Evolutionary conservation across 257 asterid species (phyloP).

Genomic region (Przewalskia tangutica): DNA sequence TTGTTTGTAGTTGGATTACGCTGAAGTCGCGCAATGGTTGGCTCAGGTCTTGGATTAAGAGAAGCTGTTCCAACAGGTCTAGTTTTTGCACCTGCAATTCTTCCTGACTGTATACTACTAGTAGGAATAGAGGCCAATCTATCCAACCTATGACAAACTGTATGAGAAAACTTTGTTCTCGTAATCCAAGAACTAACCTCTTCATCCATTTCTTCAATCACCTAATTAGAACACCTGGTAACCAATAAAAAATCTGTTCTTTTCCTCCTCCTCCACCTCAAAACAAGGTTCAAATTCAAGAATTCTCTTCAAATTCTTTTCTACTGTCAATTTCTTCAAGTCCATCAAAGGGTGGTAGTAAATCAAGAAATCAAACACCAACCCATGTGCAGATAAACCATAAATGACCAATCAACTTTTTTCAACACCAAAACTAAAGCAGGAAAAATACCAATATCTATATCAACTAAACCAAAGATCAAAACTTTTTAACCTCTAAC

Average conservation of each 20-base stretch:
- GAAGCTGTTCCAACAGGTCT: constrained; percentile 18
- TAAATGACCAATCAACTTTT: background rate
- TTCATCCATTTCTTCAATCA: constrained; percentile 49
- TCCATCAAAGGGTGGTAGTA: constrained; percentile 18
- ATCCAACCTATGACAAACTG: constrained; percentile 74
- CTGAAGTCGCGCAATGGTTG: constrained; percentile 25
- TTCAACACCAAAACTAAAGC: background rate
- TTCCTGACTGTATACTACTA: constrained; percentile 22
- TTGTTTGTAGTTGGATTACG: constrained; percentile 28
- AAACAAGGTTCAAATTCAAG: constrained; percentile 15
- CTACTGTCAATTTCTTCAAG: constrained; percentile 7
- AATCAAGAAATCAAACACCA: constrained; percentile 26
- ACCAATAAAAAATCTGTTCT: constrained; percentile 5
- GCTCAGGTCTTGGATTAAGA: constrained; percentile 13
- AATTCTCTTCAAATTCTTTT: constrained; percentile 15
- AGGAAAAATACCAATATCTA: too few relatives aligned
- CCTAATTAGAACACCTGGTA: constrained; percentile 10
- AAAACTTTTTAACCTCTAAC: constrained; percentile 8
- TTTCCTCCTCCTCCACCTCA: constrained; percentile 9
- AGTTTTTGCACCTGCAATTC: constrained; percentile 22
- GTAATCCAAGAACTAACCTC: constrained; percentile 80
- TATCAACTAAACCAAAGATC: constrained; percentile 1
- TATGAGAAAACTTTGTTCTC: constrained; percentile 75
- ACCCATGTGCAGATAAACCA: constrained; percentile 12
- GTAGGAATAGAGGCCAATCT: constrained; percentile 42